A percentile compares a stretch with the other conserved stretches of the same genome.
These are phyloP conservation scores for Syzygium malaccense DNA, from an alignment of 441 rosid genomes.

Conservation along the genomic window DNA sequence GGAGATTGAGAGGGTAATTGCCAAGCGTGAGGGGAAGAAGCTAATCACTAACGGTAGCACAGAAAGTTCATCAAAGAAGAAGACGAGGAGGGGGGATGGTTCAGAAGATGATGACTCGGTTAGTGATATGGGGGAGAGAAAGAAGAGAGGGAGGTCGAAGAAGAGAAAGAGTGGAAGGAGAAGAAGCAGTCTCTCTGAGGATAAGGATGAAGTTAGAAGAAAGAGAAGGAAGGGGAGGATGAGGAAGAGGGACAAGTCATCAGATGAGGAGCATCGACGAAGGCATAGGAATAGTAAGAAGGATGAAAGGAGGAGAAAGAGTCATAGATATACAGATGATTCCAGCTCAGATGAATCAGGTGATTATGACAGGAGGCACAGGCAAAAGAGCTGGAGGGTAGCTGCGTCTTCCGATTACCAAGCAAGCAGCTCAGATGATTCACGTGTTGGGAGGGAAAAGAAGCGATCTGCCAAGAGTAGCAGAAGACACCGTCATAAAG, in stretches of 20 bases:
- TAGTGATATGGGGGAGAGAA: conserved; percentile 48
- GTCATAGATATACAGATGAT: conserved; percentile 37
- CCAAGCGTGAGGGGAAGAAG: conserved; percentile 63
- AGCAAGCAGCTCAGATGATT: conserved; percentile 33
- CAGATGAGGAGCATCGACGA: conserved; percentile 31
- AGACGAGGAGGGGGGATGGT: conserved; percentile 11
- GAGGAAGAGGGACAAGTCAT: conserved; percentile 46
- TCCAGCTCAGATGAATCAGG: conserved; percentile 43
- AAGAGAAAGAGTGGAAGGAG: conserved; percentile 35
- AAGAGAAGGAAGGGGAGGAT: conserved; percentile 45
- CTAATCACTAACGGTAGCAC: conserved; percentile 5
- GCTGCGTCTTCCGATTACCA: conserved; percentile 42
- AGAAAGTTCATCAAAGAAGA: conserved; percentile 31
- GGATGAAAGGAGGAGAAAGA: conserved; percentile 70
- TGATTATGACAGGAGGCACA: conserved; percentile 33
- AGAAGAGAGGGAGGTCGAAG: conserved; percentile 65
- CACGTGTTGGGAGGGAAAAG: conserved; percentile 52
- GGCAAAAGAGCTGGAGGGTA: conserved; percentile 48
- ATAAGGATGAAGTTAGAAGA: conserved; percentile 39
- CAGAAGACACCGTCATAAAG: conserved; percentile 42
- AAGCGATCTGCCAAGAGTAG: conserved; percentile 46
- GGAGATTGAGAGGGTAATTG: conserved; percentile 86
- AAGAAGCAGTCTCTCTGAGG: conserved; percentile 37
- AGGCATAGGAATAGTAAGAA: conserved; percentile 43
- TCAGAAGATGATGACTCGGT: conserved; percentile 39